Base-by-base conservation (phyloP, 148 eudicot genomes). In the Amaranthus hypochondriacus region DNA sequence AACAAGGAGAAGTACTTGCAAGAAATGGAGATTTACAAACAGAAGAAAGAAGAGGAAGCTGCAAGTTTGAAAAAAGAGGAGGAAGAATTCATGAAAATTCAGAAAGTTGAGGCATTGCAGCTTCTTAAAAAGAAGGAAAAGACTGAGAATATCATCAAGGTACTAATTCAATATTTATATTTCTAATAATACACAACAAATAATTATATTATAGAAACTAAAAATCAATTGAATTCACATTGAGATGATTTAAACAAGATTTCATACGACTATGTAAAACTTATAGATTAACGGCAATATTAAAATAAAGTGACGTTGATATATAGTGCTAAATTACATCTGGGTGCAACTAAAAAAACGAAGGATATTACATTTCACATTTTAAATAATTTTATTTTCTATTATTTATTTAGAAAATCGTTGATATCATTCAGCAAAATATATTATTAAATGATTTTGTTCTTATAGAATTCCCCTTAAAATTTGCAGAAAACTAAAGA, bases 41-140 rank as follows among this genome's bases (percentile, higher is more conserved):
- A 91, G 82, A 89, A 79, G 75, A 94, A 91, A 76, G 98, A 88
- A 11, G 93, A 94, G 74, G 98, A 91, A 83, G 81, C 90, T 68
- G 89, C 84, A 13, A 79, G 58, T 64, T 61, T 81, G 67, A 83
- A 81, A 69, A 94, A 67, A 68, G 96, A 89, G 79, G 98, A 82
- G 50, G 96, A 94, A 61, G 98, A 91, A 73, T 47, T 80, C 14
- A 83, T 87, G 90, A 94, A 94, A 77, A 76, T 94, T 52, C 93
- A 89, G 54, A 94, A 91, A 79, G 96, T 82, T 56, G 97, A 91
- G 83, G 98, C 97, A 60, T 68, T 94, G 68, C 97, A 88, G 56
- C 74, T 94, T 81, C 96, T 94, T 21, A 94, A 87, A 75, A 94
- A 94, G 91, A 94, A 94, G 68, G 97, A 94, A 76, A 91, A 89